Percentiles rank a stretch among this genome's conserved stretches.
Conservation (phyloP, 768 basidiomycete species). For the Serendipita sp. region DNA sequence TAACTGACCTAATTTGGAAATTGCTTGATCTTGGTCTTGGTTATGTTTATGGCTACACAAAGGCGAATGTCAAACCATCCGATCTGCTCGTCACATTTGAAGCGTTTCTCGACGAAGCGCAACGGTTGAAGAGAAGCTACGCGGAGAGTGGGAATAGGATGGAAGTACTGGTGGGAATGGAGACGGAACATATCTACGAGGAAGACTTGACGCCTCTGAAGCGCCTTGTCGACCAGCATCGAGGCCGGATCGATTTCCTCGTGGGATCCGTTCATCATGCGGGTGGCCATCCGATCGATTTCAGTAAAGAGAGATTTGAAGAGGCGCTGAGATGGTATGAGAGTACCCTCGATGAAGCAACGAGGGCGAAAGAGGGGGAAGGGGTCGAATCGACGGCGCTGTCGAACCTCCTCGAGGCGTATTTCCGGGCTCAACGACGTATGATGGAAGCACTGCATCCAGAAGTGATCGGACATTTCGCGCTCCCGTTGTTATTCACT, state of each 20-base stretch:
- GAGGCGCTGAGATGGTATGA: slow-evolving; percentile 34
- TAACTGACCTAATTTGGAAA: too few relatives aligned
- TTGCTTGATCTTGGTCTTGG: too few relatives aligned
- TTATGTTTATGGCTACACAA: too few relatives aligned
- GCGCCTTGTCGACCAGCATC: slow-evolving; percentile 32
- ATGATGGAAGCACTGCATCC: slow-evolving; percentile 59
- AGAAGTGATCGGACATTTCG: slow-evolving; percentile 85
- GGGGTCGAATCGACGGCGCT: slow-evolving; percentile 13
- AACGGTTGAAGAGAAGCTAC: slow-evolving; percentile 52
- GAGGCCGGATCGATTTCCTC: slow-evolving; percentile 58
- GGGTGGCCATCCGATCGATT: slow-evolving; percentile 77
- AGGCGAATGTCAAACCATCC: slow-evolving; percentile 41
- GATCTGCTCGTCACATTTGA: slow-evolving; percentile 50
- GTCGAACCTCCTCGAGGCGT: slow-evolving; percentile 27
- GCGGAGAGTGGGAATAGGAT: slow-evolving; percentile 28
- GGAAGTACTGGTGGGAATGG: slow-evolving; percentile 70
- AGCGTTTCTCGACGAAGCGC: slow-evolving; percentile 68
- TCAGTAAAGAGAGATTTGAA: slow-evolving; percentile 59
- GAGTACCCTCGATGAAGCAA: too few relatives aligned
- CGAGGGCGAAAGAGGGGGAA: too few relatives aligned
- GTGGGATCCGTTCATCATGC: slow-evolving; percentile 93
- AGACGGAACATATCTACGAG: slow-evolving; percentile 76
- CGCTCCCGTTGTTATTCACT: slow-evolving; percentile 76
- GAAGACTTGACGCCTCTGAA: slow-evolving; percentile 47
- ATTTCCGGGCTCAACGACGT: slow-evolving; percentile 75